Evolutionary conservation across 148 eudicot species (phyloP).

Genomic region (Pharnaceum exiguum): DNA sequence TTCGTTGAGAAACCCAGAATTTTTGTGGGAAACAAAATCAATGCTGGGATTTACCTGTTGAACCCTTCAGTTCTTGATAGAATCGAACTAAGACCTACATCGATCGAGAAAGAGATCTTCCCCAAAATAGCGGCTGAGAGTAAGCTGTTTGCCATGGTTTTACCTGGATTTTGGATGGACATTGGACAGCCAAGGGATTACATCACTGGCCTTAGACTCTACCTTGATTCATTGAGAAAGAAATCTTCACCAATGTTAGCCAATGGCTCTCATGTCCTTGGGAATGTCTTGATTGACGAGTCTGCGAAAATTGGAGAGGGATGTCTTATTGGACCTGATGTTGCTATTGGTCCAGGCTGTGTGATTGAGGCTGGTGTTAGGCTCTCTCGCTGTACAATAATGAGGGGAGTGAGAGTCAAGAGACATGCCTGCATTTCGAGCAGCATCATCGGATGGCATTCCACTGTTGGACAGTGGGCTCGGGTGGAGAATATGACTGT

Average conservation of each 20-base stretch:
- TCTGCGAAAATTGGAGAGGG: slow-evolving; percentile 83
- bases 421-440: slow-evolving; percentile 74
- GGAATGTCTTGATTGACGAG: slow-evolving; percentile 80
- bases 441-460: slow-evolving; percentile 94
- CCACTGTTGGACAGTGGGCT: slow-evolving; percentile 88
- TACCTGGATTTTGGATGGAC: slow-evolving; percentile 99
- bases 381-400: slow-evolving; percentile 81
- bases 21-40: slow-evolving; percentile 94
- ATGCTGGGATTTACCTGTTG: slow-evolving; percentile 84
- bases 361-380: slow-evolving; percentile 86
- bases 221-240: slow-evolving; percentile 76
- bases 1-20: slow-evolving; percentile 90
- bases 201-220: slow-evolving; percentile 82
- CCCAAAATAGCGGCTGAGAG: slow-evolving; percentile 71
- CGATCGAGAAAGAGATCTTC: slow-evolving; percentile 87
- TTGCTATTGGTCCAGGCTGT: slow-evolving; percentile 90
- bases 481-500: slow-evolving; percentile 89
- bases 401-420: slow-evolving; percentile 87
- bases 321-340: slow-evolving; percentile 92
- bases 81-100: slow-evolving; percentile 75
- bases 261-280: slow-evolving; percentile 56
- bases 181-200: slow-evolving; percentile 92
- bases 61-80: slow-evolving; percentile 81
- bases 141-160: slow-evolving; percentile 69
- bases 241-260: slow-evolving; percentile 52